Base-by-base conservation (phyloP, 345 rosid genomes). In the Brassica nigra region DNA sequence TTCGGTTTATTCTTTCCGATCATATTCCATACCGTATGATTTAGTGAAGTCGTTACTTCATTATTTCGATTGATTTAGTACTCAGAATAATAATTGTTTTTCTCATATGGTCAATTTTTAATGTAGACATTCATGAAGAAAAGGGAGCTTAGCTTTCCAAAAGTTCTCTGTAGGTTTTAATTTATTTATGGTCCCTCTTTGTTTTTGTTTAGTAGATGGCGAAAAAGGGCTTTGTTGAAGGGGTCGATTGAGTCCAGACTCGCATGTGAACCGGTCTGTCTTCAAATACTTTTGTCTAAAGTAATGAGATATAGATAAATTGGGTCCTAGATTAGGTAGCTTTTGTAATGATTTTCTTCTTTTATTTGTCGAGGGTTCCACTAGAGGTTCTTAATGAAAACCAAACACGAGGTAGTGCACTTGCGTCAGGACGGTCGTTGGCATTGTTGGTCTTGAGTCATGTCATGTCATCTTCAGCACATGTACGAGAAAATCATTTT, bases 381-480 rank as follows among this genome's bases (percentile, higher is more conserved):
- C 73, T 71, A 71, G 59, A 71, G 8, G 6, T 54, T 54, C 59
- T 54, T 54, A 54, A 54, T 31, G 68, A 23, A 72, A 73, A 39
- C 68, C 18, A 66, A 73, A 42, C 71, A 78, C 57, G 76, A 78
- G 76, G 71, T 70, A n/a, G 66, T 70, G 76, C 28, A 36, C 54
- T 28, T 77, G 70, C 66, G 66, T 78, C 16, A 57, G 34, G 62
- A 72, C 64, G 58, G 78, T 79, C 74, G 78, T 79, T 79, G 75
- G 82, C 82, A 23, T 61, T 74, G 70, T 62, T 79, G 82, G 82
- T 73, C 70, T 61, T 61, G 33, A 10, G 82, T 67, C 82, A 67
- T 71, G 82, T 67, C 82, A 67, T 71, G 81, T 78, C 81, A 73
- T 66, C 67, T 57, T 72, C 67, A 72, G 9, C 73, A 58, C 30